Conservation (phyloP, 345 rosid genomes). For the Citrus glauca region DNA sequence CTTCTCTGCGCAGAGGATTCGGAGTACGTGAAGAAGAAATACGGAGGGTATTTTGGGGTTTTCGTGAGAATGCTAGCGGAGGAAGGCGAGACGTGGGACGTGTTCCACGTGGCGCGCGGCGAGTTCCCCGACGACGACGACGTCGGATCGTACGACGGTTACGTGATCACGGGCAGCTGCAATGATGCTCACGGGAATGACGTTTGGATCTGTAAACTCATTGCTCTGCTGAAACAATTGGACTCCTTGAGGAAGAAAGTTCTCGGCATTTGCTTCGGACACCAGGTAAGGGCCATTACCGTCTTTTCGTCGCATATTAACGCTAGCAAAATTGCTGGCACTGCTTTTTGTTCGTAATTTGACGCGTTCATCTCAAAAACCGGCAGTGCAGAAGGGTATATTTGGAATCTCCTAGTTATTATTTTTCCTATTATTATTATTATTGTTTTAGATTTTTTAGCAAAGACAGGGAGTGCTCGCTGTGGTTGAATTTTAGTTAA, state of each 20-base stretch:
- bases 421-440: no score
- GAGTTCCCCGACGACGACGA: conserved; percentile 54
- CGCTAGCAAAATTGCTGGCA: no score
- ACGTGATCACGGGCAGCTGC: conserved; percentile 66
- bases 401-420: no score
- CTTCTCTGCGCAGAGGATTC: conserved; percentile 71
- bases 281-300: conserved; percentile 42
- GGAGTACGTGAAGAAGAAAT: conserved; percentile 47
- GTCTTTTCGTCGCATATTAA: not conserved
- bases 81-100: conserved; percentile 63
- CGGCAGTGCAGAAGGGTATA: no score
- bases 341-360: no score
- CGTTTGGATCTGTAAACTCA: conserved; percentile 51
- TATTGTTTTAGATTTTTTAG: no score
- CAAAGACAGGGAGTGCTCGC: no score
- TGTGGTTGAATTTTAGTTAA: no score
- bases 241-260: conserved; percentile 47
- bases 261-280: conserved; percentile 78
- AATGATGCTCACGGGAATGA: conserved; percentile 61
- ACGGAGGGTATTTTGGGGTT: conserved; percentile 58
- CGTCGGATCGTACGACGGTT: conserved; percentile 47
- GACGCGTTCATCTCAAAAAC: no score
- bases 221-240: conserved; percentile 40
- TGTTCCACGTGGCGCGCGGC: conserved; percentile 36
- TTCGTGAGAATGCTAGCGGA: conserved; percentile 48